Evolutionary conservation across 148 eudicot species (phyloP).

Genomic region (Spergularia bocconei): DNA sequence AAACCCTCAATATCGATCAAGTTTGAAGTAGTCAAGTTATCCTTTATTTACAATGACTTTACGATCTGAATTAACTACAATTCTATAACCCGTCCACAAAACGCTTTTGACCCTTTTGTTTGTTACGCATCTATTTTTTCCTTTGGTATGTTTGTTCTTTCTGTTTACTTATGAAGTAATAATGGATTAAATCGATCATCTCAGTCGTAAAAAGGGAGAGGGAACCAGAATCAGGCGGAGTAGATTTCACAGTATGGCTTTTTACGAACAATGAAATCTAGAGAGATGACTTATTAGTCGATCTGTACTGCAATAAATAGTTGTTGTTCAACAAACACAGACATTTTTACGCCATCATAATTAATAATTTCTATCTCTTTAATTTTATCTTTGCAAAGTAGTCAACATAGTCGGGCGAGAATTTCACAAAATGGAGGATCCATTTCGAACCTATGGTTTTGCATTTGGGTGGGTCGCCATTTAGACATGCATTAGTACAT

Average conservation of each 20-base stretch:
- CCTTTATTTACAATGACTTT: too few relatives aligned
- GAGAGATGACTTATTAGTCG: constrained; percentile 28
- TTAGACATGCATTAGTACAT: background rate
- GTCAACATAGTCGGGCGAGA: constrained; percentile 39
- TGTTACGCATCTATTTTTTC: too few relatives aligned
- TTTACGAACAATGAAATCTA: constrained; percentile 31
- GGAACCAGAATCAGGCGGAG: constrained; percentile 31
- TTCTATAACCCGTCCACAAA: too few relatives aligned
- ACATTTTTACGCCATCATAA: background rate
- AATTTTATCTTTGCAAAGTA: background rate
- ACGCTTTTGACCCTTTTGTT: too few relatives aligned
- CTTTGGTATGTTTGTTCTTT: too few relatives aligned
- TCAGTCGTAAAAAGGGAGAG: background rate
- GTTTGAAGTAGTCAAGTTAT: too few relatives aligned
- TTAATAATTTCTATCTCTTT: background rate
- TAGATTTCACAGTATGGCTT: constrained; percentile 36
- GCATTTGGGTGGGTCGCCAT: background rate
- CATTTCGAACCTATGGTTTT: constrained; percentile 3
- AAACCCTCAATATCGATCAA: too few relatives aligned
- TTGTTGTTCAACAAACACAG: constrained; percentile 20
- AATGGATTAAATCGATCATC: background rate
- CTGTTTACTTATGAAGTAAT: too few relatives aligned
- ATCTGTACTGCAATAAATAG: constrained; percentile 31
- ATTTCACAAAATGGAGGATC: constrained; percentile 12
- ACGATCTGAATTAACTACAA: too few relatives aligned